Evolutionary conservation across 176 grass and related monocot species (phyloP).

Genomic region (Carex pumila): DNA sequence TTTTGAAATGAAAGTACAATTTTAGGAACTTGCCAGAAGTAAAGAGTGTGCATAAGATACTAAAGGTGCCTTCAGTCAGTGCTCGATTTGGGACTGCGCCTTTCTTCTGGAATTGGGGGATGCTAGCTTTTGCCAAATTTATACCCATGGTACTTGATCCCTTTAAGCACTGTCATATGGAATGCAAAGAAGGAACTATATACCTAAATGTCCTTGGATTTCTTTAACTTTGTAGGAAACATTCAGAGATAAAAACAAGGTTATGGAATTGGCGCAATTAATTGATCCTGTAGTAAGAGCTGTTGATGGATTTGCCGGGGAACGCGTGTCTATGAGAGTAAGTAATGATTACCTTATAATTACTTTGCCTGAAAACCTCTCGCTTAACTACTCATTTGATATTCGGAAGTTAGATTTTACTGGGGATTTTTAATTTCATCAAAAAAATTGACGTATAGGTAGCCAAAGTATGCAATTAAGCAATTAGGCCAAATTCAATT

Average conservation of each 20-base stretch:
- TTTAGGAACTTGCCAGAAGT: conserved; percentile 95
- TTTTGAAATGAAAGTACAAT: conserved; percentile 14
- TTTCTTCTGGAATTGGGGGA: conserved; percentile 99
- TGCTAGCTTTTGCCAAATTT: conserved; percentile 78
- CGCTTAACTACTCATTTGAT: neutral
- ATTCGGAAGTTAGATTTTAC: neutral
- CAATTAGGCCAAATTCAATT: neutral
- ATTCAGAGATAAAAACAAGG: conserved; percentile 70
- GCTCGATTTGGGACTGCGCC: conserved; percentile 91
- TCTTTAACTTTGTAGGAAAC: conserved; percentile 42
- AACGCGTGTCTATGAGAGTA: conserved; percentile 81
- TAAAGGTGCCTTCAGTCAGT: conserved; percentile 85
- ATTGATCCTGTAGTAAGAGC: conserved; percentile 65
- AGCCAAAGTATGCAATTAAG: neutral
- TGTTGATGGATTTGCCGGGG: conserved; percentile 70
- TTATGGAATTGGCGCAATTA: conserved; percentile 44
- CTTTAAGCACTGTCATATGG: conserved; percentile 8
- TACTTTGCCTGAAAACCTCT: neutral
- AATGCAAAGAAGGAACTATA: neutral
- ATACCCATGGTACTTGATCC: conserved; percentile 49
- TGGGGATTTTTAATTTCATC: neutral
- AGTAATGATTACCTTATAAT: conserved; percentile 11
- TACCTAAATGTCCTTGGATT: conserved; percentile 3
- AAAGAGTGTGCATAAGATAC: conserved; percentile 65
- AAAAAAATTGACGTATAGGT: neutral